Base-by-base conservation (phyloP, 2,329 filamentous ascomycete species). In the Aspergillus pseudoglaucus region DNA sequence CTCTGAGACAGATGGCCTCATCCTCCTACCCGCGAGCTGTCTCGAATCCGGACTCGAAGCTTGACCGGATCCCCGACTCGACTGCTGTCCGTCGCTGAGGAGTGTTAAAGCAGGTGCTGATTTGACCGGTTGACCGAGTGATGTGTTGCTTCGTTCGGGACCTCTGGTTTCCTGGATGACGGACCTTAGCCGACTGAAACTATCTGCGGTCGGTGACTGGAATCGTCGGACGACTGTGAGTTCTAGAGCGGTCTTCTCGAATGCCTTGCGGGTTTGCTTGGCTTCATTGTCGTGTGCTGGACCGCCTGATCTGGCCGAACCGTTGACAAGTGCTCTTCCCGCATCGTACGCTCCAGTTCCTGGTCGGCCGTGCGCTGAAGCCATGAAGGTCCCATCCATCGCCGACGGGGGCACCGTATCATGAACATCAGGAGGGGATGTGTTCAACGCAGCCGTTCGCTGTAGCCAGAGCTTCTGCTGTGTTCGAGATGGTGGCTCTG, bases 381-480 rank as follows among this genome's bases (percentile, higher is more conserved):
- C 54, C 30, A 63, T 60, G 44, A 62, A 67, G 2, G 57, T 56
- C 12, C 68, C 59, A 42, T 71, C 70, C 43, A 68, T 61, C 2
- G 59, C 53, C 3, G 70, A 63, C 6, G 67, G 63, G 17, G 70
- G 58, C 1, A 58, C 57, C 17, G 59, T 53, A 3, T 66, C 67
- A 58, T 69, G 65, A 12, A 56, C 51, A 49, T 72, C 69, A 4
- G 69, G 69, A 15, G 71, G 68, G 4, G 72, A 73, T 42, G 70
- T 72, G 27, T 71, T 71, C 14, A 72, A 57, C 9, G 69, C 62
- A 20, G 71, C 70, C 9, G 71, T 73, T 41, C 72, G 66, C 49
- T 75, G 71, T 38, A 75, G 62, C 68, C 72, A 74, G 10, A 75
- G 64, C 50, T 73, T 73, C 53, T 75, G 72, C 52, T 75, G 71